Base-by-base conservation (phyloP, 2,329 filamentous ascomycete species). In the Pyricularia sp. region DNA sequence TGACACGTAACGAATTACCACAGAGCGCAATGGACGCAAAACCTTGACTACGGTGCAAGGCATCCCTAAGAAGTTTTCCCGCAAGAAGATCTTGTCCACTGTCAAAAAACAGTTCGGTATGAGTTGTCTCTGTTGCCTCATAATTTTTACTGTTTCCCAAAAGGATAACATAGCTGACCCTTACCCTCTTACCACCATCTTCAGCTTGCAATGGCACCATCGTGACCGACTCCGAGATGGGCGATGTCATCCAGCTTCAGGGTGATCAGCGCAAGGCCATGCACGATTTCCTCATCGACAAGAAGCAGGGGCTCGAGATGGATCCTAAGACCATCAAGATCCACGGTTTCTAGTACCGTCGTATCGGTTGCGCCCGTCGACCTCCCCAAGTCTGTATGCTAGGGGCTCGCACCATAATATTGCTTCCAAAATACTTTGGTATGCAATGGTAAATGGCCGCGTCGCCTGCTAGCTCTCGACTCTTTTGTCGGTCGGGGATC, bases 21-120 rank as follows among this genome's bases (percentile, higher is more conserved):
- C 81, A 98, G 94, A 99, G 86, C 95, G 95, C 85, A 99, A 99
- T 98, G 95, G 95, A 90, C 95, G 95, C 83, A 99, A 99, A 89
- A 98, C 95, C 86, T 88, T 99, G 91, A 99, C 95, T 77, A 99
- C 95, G 77, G 94, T 99, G 78, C 94, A 98, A 88, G 95, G 95
- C 83, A 90, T 99, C 78, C 94, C 95, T 73, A 95, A 95, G 86
- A 97, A 98, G 81, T 98, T 97, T 79, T 94, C 97, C 84, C 93
- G 95, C 84, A 98, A 97, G 90, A 97, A 97, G 86, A 97, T 99
- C 81, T 90, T 99, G 78, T 97, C 97, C 87, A 94, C 97, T 83
- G 97, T 98, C 87, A 98, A 98, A 90, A 98, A 98, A 89, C 95
- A 97, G 81, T 98, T 98, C 79, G 91, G 91, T 93, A 86, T 72